Base-by-base conservation (phyloP, 2,329 filamentous ascomycete species). In the Pezicula radicicola region DNA sequence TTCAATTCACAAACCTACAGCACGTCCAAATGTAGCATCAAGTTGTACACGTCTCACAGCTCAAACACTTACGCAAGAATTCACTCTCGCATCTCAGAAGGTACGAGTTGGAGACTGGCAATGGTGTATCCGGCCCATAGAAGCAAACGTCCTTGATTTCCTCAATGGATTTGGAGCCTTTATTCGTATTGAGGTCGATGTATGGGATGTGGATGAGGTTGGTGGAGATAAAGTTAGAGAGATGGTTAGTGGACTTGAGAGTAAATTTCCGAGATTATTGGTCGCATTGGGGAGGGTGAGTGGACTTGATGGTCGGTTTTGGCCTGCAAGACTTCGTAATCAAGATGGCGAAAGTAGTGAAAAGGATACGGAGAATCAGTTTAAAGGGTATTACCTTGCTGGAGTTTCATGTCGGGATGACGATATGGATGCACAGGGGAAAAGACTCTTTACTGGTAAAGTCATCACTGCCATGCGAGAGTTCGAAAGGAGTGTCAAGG, bases 1-100 rank as follows among this genome's bases (percentile, higher is more conserved):
- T 3, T 83, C 84, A 1, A 85, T 81, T 65, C 78, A 85, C 63
- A 71, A 77, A 0, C 85, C 85, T 0, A 72, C 75, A 13, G 88
- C 60, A 79, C 83, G 4, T 76, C 80, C 3, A 68, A 75, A 19
- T 30, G 72, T 16, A 59, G 66, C n/a, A 53, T 82, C 12, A 65
- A 65, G 19, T 63, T 78, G 3, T 79, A 85, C 54, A 2, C 36
- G 36, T 25, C 51, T 59, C 19, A 46, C 55, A 10, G 57, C 49
- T 7, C 46, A 49, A 3, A 48, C 48, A 2, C 42, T 59, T 10
- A 46, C 46, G 6, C n/a, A 19, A 1, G 48, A 59, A 40, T 59
- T 58, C 48, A 19, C 16, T 16, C 41, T 49, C 30, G 45, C 53
- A 19, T 33, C 41, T 3, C 13, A 51, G 13, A 35, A 46, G 19